Percentiles rank a stretch among this genome's conserved stretches.
Evolutionary conservation across 2,329 filamentous ascomycete species (phyloP).

Genomic region (Fusarium devonianum): DNA sequence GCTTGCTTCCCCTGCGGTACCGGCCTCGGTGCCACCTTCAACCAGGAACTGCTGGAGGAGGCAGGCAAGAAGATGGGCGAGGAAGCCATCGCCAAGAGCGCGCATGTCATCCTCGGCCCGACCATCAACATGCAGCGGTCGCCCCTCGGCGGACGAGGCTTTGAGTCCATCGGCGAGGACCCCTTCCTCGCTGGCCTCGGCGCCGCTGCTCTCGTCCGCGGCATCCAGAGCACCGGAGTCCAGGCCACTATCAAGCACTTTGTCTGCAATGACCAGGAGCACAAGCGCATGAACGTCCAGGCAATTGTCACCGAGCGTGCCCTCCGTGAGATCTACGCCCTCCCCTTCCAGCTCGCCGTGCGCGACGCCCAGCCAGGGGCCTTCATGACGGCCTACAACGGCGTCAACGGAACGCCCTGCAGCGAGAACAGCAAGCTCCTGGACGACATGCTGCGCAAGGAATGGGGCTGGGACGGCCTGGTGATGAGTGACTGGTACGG

Average conservation of each 20-base stretch:
- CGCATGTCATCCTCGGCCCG: conserved; percentile 65
- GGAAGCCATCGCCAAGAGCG: conserved; percentile 63
- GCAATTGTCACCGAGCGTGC: conserved; percentile 63
- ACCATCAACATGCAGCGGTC: conserved; percentile 70
- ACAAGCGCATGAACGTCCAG: conserved; percentile 63
- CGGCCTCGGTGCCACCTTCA: conserved; percentile 65
- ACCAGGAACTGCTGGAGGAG: conserved; percentile 59
- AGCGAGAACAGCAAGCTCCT: conserved; percentile 61
- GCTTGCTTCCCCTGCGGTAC: conserved; percentile 69
- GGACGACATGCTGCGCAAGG: conserved; percentile 58
- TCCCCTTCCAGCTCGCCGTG: conserved; percentile 65
- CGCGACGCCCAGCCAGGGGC: conserved; percentile 59
- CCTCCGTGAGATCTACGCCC: conserved; percentile 64
- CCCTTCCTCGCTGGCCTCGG: conserved; percentile 63
- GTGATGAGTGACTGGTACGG: conserved; percentile 69
- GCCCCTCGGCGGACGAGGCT: conserved; percentile 66
- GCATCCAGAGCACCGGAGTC: conserved; percentile 64
- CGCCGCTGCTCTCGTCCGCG: conserved; percentile 60
- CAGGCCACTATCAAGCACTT: conserved; percentile 68
- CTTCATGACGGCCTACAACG: conserved; percentile 68
- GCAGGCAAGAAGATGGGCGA: conserved; percentile 60
- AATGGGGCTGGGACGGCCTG: conserved; percentile 65
- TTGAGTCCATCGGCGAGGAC: conserved; percentile 66
- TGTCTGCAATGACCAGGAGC: conserved; percentile 68
- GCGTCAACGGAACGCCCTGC: conserved; percentile 63